Evolutionary conservation across 345 rosid species (phyloP), one percentile per base, ranked within the genome.

Genomic region (Populus simonii): DNA sequence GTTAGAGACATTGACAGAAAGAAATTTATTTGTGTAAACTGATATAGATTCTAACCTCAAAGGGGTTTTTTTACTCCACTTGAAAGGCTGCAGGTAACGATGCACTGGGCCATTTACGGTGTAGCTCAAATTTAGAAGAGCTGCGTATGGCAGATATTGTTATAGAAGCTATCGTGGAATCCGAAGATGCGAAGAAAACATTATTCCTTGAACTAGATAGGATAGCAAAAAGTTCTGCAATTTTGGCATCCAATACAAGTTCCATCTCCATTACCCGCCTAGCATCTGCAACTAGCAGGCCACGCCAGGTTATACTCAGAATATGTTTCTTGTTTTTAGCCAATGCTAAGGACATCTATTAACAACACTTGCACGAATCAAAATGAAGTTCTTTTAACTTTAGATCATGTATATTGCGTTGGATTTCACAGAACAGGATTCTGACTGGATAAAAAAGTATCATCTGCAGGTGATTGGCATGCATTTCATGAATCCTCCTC

Each of bases 401-500:
- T 3, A 13, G 17, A 45, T 45, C 11, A 45, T 45, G 51, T 45
- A 13, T 45, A 45, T 3, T 45, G 51, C 5, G 17, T 45, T 45
- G 51, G 1, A 13, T 45, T 45, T 45, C 15, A 13, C 51, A 45
- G 51, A 45, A 15, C 41, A 41, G 33, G 63, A 43, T 33, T 74
- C 65, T 80, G 41, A 83, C 47, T 57, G 10, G 74, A 70, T 74
- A 35, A 39, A 68, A 43, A 70, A 69, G 65, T 15, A 73, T 68
- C n/a, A 7, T 70, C 43, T 83, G 74, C 80, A 87, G 99, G 94
- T 92, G 57, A 87, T 95, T 49, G 98, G 98, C 61, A 95, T 95
- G 98, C 98, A 92, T 79, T 93, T 95, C 75, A 92, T 93, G 97
- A 93, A 95, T 82, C 99, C 98, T 83, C 98, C 98, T 78, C 98